phyloP scores from a whole-genome alignment of 2,329 filamentous ascomycete species.

The Macroventuria anomochaeta region DNA sequence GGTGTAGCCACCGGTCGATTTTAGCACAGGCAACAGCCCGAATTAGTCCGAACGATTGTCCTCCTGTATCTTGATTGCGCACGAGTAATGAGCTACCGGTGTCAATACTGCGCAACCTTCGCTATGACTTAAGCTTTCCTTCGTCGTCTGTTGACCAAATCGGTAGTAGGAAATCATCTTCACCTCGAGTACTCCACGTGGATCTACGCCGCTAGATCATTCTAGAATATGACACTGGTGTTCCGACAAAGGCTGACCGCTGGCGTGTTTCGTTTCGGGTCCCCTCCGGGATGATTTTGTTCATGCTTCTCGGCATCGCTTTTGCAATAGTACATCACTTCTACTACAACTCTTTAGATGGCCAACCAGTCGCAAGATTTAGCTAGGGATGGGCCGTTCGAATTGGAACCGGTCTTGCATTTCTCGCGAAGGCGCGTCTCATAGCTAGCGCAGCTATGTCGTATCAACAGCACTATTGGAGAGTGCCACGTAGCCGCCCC shows the following conservation, averaged over 20 bases:
- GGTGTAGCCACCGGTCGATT: too few species aligned
- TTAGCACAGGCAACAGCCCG: too few species aligned
- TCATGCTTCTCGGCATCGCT: slow-evolving; percentile 7
- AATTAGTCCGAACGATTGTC: too few species aligned
- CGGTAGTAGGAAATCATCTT: too few species aligned
- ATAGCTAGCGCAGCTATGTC: slow-evolving; percentile 11
- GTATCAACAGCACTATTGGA: slow-evolving; percentile 11
- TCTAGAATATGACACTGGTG: too few species aligned
- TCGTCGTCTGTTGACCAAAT: too few species aligned
- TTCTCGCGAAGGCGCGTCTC: slow-evolving; percentile 10
- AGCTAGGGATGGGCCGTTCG: slow-evolving; percentile 8
- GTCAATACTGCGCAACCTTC: too few species aligned
- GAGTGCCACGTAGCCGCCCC: slow-evolving; percentile 2
- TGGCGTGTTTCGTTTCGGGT: slow-evolving; percentile 2
- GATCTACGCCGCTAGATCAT: too few species aligned
- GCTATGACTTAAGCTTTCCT: too few species aligned
- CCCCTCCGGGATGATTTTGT: neutral
- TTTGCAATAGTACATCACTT: slow-evolving; percentile 7
- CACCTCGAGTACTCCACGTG: too few species aligned
- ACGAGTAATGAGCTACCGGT: too few species aligned
- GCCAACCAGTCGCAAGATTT: neutral
- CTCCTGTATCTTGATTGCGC: too few species aligned
- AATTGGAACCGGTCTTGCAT: slow-evolving; percentile 6
- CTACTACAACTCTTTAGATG: slow-evolving; percentile 4
- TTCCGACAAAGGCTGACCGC: slow-evolving; percentile 5